Evolutionary conservation across 345 rosid genomes (phyloP).

Genomic region (Arabidopsis arenosa): DNA sequence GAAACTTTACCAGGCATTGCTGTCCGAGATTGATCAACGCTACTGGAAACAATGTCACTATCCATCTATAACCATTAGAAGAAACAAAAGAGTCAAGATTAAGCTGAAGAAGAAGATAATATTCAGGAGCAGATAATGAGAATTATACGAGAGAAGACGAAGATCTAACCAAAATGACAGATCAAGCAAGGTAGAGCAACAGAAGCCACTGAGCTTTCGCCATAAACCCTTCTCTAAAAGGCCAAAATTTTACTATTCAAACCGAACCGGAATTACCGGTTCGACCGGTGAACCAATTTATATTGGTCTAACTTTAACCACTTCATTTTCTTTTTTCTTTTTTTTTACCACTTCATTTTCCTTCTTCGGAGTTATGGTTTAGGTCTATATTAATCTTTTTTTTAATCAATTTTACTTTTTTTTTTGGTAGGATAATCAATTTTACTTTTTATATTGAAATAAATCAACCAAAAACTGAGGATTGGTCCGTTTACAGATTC

Average conservation of each 20-base stretch:
- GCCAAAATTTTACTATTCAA: not conserved
- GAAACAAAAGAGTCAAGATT: not conserved
- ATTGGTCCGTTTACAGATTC: too few relatives aligned
- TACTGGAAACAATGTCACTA: conserved; percentile 36
- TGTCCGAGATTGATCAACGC: conserved; percentile 31
- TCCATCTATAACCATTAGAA: conserved; percentile 19
- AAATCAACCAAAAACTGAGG: too few relatives aligned
- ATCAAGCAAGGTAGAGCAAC: conserved; percentile 4
- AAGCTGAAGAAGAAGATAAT: not conserved
- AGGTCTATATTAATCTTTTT: too few relatives aligned
- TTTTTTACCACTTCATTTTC: too few relatives aligned
- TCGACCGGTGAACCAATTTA: not conserved
- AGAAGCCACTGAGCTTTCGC: not conserved
- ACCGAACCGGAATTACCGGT: conserved; percentile 3
- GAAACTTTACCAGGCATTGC: conserved; percentile 23
- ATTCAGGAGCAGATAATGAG: conserved; percentile 18
- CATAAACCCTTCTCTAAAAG: not conserved
- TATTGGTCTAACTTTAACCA: too few relatives aligned
- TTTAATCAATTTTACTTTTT: too few relatives aligned
- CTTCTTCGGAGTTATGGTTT: too few relatives aligned
- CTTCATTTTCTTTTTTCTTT: too few relatives aligned
- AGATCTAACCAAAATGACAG: conserved; percentile 17
- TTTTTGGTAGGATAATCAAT: too few relatives aligned
- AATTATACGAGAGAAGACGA: not conserved
- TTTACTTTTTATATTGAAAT: too few relatives aligned